Conservation (phyloP, 2,329 filamentous ascomycete genomes). For the Penicillium sp. region DNA sequence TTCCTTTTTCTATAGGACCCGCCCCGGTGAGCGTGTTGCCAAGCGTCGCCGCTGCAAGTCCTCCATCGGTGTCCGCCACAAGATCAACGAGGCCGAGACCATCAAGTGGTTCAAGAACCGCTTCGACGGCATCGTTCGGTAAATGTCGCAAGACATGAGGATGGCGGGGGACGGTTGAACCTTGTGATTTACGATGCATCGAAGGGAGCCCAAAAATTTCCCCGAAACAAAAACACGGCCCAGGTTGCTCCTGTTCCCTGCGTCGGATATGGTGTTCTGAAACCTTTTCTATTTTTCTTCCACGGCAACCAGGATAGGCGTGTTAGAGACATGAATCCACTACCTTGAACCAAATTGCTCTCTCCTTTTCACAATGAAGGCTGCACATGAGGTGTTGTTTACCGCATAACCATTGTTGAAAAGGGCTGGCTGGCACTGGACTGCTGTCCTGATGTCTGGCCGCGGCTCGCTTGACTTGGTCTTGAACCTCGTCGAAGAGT, state of each 20-base stretch:
- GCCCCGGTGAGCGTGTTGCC: constrained; percentile 94
- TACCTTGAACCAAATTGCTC: constrained; percentile 21
- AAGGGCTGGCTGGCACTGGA: constrained; percentile 26
- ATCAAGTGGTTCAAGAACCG: constrained; percentile 96
- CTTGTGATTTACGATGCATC: constrained; percentile 34
- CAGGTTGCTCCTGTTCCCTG: constrained; percentile 23
- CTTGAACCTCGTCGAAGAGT: constrained; percentile 22
- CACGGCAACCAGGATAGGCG: constrained; percentile 38
- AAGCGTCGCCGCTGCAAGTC: constrained; percentile 88
- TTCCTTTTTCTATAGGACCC: constrained; percentile 58
- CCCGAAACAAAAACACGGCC: constrained; percentile 24
- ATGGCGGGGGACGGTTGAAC: constrained; percentile 26
- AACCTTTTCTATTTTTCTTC: constrained; percentile 30
- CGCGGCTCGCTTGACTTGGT: constrained; percentile 22
- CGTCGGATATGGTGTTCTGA: constrained; percentile 29
- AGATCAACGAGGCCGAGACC: constrained; percentile 91
- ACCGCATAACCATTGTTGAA: constrained; percentile 57
- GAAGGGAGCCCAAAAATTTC: constrained; percentile 25
- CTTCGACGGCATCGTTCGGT: constrained; percentile 98
- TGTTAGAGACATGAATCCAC: constrained; percentile 40
- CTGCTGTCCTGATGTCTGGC: constrained; percentile 9
- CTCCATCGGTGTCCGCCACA: constrained; percentile 81
- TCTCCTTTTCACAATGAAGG: constrained; percentile 53
- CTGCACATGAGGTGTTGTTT: constrained; percentile 53
- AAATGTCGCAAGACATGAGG: constrained; percentile 49